Evolutionary conservation across 169 alveolate species (phyloP).

Genomic region (Cytauxzoon felis): DNA sequence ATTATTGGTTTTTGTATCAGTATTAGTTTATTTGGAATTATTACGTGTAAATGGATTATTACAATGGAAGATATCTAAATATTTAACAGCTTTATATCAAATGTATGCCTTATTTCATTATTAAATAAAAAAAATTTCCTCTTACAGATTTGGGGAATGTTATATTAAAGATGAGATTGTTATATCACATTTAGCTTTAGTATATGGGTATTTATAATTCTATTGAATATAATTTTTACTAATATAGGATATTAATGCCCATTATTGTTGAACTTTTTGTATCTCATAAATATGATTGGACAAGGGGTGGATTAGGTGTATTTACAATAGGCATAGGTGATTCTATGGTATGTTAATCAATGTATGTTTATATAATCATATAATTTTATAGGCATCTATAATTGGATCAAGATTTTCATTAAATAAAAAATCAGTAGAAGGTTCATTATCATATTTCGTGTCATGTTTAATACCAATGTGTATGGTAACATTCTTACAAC

Average conservation of each 20-base stretch:
- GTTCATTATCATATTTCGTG: constrained; percentile 23
- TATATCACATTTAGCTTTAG: not conserved
- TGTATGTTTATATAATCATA: not conserved
- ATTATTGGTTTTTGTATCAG: constrained; percentile 7
- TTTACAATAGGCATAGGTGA: constrained; percentile 38
- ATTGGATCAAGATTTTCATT: constrained; percentile 13
- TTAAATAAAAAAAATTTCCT: not conserved
- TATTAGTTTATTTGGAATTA: constrained; percentile 4
- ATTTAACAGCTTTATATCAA: not conserved
- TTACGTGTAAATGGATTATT: constrained; percentile 26
- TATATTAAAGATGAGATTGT: constrained; percentile 5
- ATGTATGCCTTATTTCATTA: not conserved
- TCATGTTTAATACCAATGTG: constrained; percentile 1
- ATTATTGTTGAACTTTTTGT: constrained; percentile 8
- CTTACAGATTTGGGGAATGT: not conserved
- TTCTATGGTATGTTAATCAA: constrained; percentile 15
- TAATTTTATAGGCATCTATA: constrained; percentile 35
- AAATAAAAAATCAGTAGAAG: constrained; percentile 31
- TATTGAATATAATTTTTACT: not conserved
- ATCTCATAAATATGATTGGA: constrained; percentile 5
- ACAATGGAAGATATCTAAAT: not conserved
- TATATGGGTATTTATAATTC: not conserved
- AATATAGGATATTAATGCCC: constrained; percentile 10
- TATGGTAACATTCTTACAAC: not conserved
- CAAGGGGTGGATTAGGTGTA: constrained; percentile 29